Percentiles rank a stretch among this genome's conserved stretches.
Conservation (phyloP, 1,139 yeast genomes). For the Taphrina pruni region DNA sequence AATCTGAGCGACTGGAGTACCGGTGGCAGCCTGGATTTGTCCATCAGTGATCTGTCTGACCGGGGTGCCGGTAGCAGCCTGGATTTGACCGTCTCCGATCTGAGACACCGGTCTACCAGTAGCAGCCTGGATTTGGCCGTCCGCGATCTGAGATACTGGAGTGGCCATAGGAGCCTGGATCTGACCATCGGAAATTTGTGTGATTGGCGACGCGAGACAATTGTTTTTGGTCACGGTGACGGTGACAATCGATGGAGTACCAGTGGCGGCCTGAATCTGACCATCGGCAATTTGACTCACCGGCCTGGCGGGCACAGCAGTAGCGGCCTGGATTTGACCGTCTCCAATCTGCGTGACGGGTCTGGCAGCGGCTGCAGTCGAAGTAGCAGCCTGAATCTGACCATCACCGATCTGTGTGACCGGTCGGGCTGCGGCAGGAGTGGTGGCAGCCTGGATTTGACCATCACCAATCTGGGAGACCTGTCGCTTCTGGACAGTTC, state of each 20-base stretch:
- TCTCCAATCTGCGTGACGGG: constrained; percentile 61
- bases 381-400: constrained; percentile 52
- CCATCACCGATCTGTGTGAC: constrained; percentile 53
- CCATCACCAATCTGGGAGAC: constrained; percentile 56
- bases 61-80: constrained; percentile 51
- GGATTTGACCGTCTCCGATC: constrained; percentile 55
- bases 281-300: constrained; percentile 60
- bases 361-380: constrained; percentile 47
- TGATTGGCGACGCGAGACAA: constrained; percentile 51
- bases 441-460: constrained; percentile 54
- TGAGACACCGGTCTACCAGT: constrained; percentile 49
- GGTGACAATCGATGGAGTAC: constrained; percentile 47
- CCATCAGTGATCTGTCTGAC: constrained; percentile 60
- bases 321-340: constrained; percentile 64
- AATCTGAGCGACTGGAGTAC: constrained; percentile 53
- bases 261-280: constrained; percentile 54
- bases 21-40: constrained; percentile 55
- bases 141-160: constrained; percentile 60
- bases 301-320: constrained; percentile 49
- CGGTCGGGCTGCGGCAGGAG: constrained; percentile 47
- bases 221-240: constrained; percentile 38
- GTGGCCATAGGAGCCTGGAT: constrained; percentile 54
- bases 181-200: constrained; percentile 60
- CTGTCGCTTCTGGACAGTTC: constrained; percentile 29
- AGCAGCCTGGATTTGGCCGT: constrained; percentile 66